Conservation (phyloP, 306 rosid species). For the Ammopiptanthus mongolicus region DNA sequence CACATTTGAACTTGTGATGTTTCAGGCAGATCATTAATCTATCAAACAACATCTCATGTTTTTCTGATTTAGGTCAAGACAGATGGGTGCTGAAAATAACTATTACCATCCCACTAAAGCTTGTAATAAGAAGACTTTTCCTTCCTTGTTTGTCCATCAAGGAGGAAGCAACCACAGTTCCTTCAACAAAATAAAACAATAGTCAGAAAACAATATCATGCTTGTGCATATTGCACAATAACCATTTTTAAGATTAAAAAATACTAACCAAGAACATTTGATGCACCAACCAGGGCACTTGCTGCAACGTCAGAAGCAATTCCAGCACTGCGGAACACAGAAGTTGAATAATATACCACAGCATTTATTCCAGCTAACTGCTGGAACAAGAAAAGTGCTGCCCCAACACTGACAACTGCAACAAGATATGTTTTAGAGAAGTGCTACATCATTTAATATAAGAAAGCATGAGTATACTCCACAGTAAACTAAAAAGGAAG, state of each 20-base stretch:
- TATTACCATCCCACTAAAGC: constrained; percentile 92
- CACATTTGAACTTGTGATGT: background rate
- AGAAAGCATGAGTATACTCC: background rate
- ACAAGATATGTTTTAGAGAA: constrained; percentile 25
- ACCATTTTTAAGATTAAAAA: background rate
- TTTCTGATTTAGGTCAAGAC: background rate
- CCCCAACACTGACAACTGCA: constrained; percentile 97
- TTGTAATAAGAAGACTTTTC: constrained; percentile 83
- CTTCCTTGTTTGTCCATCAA: constrained; percentile 96
- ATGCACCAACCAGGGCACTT: constrained; percentile 94
- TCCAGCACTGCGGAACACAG: constrained; percentile 96
- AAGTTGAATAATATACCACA: constrained; percentile 90
- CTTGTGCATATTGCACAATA: background rate
- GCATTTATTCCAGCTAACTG: constrained; percentile 97
- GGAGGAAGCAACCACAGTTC: constrained; percentile 88
- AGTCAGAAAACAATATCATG: constrained; percentile 13
- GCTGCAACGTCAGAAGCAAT: constrained; percentile 96
- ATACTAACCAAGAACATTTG: constrained; percentile 87
- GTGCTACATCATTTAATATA: background rate
- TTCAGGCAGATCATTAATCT: background rate
- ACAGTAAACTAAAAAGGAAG: too few relatives aligned
- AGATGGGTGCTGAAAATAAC: background rate
- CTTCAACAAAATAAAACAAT: constrained; percentile 39
- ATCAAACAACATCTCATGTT: constrained; percentile 7
- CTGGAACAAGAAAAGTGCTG: constrained; percentile 90